Percentiles rank a stretch among this genome's conserved stretches.
Evolutionary conservation across 163 green algal genomes (phyloP).

Genomic region (Trebouxiophyceae sp.): DNA sequence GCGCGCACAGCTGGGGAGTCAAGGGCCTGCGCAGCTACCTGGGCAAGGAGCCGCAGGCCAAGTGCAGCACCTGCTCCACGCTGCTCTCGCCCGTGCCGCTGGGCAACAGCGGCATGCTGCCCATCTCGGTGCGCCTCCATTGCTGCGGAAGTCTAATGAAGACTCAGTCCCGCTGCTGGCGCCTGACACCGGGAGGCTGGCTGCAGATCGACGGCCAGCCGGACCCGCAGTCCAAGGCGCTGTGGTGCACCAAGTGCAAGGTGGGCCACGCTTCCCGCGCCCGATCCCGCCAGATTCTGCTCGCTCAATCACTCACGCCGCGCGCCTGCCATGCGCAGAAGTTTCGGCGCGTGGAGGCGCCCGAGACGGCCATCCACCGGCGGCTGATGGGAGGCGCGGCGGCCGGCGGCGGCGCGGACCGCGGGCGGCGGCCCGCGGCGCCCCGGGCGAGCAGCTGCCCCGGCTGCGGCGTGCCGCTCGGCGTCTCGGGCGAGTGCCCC

Average conservation of each 20-base stretch:
- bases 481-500: too few species aligned
- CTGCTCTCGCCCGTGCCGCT: not conserved
- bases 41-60: slow-evolving; percentile 8
- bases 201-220: not conserved
- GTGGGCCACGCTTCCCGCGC: not conserved
- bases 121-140: not conserved
- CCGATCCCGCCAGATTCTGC: slow-evolving; percentile 12
- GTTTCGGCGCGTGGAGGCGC: not conserved
- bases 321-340: not conserved
- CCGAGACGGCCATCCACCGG: not conserved
- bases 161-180: not conserved
- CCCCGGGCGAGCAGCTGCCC: slow-evolving; percentile 13
- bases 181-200: not conserved
- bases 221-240: not conserved
- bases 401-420: slow-evolving; percentile 11
- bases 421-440: not conserved
- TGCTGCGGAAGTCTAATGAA: not conserved
- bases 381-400: not conserved
- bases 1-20: too few species aligned
- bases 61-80: slow-evolving; percentile 4
- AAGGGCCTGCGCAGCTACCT: too few species aligned
- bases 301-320: slow-evolving; percentile 14
- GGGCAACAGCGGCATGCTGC: slow-evolving; percentile 9
- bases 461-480: not conserved
- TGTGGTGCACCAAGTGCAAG: slow-evolving; percentile 9